phyloP scores from a whole-genome alignment of 441 rosid species.

The Arabidopsis hybrid region DNA sequence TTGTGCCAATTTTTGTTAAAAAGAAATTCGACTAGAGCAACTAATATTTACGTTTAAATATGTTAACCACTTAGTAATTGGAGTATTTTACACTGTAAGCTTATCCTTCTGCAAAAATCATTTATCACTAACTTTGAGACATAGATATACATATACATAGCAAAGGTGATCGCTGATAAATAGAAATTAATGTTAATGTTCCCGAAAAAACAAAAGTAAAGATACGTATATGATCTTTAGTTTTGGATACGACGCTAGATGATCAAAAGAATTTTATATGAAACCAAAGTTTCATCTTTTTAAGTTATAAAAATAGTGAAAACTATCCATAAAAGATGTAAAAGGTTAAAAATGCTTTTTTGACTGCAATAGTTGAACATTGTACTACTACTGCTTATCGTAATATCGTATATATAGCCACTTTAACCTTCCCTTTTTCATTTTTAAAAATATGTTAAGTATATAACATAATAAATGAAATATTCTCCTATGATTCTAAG shows the following conservation, averaged over 20 bases:
- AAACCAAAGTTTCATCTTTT: slow-evolving; percentile 37
- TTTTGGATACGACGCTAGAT: slow-evolving; percentile 37
- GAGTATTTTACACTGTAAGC: neutral
- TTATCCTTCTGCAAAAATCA: neutral
- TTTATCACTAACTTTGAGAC: neutral
- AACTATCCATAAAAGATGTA: slow-evolving; percentile 45
- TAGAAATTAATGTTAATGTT: slow-evolving; percentile 23
- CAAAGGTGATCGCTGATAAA: neutral
- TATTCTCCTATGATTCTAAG: neutral
- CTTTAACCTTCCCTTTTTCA: slow-evolving; percentile 21
- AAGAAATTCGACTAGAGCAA: slow-evolving; percentile 1
- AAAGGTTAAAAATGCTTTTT: slow-evolving; percentile 43
- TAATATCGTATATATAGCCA: slow-evolving; percentile 34
- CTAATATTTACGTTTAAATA: neutral
- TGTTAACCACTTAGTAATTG: neutral
- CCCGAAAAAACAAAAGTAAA: slow-evolving; percentile 31
- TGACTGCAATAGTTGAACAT: slow-evolving; percentile 47
- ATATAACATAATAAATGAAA: neutral
- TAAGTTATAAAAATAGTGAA: slow-evolving; percentile 32
- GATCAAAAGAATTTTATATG: slow-evolving; percentile 34
- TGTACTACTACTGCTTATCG: slow-evolving; percentile 37
- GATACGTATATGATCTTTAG: slow-evolving; percentile 39
- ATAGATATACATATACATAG: neutral
- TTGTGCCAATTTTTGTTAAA: neutral
- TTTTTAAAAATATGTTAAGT: neutral